Base-by-base conservation (phyloP, 306 rosid genomes). In the Arachis hypogaea region DNA sequence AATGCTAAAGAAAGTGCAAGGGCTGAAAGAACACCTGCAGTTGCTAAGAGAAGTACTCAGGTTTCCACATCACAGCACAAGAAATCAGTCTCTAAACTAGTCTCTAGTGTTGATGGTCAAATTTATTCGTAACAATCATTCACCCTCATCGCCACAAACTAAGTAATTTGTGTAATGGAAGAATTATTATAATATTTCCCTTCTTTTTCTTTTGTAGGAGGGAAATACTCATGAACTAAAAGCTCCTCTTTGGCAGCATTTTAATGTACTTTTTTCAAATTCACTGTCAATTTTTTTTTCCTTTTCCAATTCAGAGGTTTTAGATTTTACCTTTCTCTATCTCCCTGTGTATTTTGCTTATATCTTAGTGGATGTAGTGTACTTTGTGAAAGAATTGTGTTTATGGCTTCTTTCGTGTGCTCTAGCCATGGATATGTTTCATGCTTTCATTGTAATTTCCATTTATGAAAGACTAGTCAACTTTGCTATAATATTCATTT, bases 81-180 rank as follows among this genome's bases (percentile, higher is more conserved):
- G 90, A 94, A 86, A 16, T 16, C 16, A 16, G 16, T 16, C 16
- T 16, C 16, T 16, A 16, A 16, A 84, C 98, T 96, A 40, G 66
- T 95, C 61, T 85, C 96, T 63, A 88, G 97, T 73, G 98, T 91
- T 55, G 92, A 91, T 82, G 99, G 95, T 72, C 93, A 95, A 83
- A 83, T 95, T 79, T 81, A 86, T 95, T 46, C 98, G 98, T 67
- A 63, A 86, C 5, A 5, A 80, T 60, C 77, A 92, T 81, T 81
- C 87, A 30, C 73, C 75, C 74, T 58, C 92, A 8, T 22, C 88
- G 4, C 16, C 16, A 16, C 16, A 16, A 16, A 16, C 16, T 16
- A 16, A 16, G 16, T 16, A 16, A 16, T 16, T 52, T 61, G n/a
- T 33, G 38, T 43, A 66, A 60, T 66, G 42, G 42, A 56, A 50